phyloP scores from a whole-genome alignment of 805 yeast species.

The Naumovozyma baii region DNA sequence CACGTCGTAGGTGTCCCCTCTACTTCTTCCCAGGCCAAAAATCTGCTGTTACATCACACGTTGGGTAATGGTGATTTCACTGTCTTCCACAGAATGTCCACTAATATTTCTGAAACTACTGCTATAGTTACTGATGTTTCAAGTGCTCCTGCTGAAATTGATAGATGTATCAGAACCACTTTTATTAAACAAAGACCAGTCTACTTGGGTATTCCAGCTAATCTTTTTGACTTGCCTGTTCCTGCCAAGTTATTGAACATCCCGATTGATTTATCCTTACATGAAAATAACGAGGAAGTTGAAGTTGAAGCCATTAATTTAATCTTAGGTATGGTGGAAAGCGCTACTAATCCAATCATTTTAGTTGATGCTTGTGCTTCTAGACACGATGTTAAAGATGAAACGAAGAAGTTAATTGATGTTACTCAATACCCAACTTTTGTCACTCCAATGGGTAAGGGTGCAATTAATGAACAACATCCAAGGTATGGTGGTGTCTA shows the following conservation, averaged over 20 bases:
- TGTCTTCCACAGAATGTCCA: conserved; percentile 60
- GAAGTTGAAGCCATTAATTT: conserved; percentile 46
- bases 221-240: conserved; percentile 50
- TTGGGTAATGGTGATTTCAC: conserved; percentile 65
- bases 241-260: conserved; percentile 42
- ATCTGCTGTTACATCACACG: conserved; percentile 61
- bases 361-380: conserved; percentile 73
- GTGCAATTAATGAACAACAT: conserved; percentile 52
- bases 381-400: conserved; percentile 50
- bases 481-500: conserved; percentile 65
- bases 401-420: conserved; percentile 45
- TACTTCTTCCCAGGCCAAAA: conserved; percentile 41
- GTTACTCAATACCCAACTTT: conserved; percentile 61
- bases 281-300: conserved; percentile 42
- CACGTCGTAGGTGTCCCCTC: conserved; percentile 83
- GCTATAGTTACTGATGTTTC: conserved; percentile 46
- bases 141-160: conserved; percentile 53
- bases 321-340: conserved; percentile 37
- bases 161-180: conserved; percentile 55
- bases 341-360: conserved; percentile 52
- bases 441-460: conserved; percentile 78
- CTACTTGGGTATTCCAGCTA: conserved; percentile 64
- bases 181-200: conserved; percentile 60
- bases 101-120: conserved; percentile 49
- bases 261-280: conserved; percentile 46